Conservation (phyloP, 805 yeast genomes). For the Grigorovia transvaalensis region DNA sequence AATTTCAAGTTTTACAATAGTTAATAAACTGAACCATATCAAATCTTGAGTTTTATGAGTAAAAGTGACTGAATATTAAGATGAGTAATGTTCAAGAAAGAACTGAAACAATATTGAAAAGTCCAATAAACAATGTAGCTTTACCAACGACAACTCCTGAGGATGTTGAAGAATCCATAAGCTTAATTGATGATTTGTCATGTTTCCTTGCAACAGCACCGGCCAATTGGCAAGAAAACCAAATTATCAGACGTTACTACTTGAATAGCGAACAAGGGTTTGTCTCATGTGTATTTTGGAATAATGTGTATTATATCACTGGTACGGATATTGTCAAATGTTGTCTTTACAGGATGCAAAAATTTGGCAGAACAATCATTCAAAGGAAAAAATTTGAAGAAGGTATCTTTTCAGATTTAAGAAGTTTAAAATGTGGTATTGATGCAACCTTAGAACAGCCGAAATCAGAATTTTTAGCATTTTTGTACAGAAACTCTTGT, state of each 20-base stretch:
- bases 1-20: neutral
- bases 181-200: slow-evolving; percentile 66
- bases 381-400: slow-evolving; percentile 95
- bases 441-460: slow-evolving; percentile 87
- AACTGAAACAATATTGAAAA: slow-evolving; percentile 14
- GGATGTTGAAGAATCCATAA: slow-evolving; percentile 37
- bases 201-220: slow-evolving; percentile 90
- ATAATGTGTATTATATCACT: slow-evolving; percentile 77
- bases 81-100: slow-evolving; percentile 9
- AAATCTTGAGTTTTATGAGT: neutral
- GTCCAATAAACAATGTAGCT: neutral
- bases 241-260: slow-evolving; percentile 75
- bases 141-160: neutral
- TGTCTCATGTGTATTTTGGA: slow-evolving; percentile 87
- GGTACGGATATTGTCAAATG: slow-evolving; percentile 95
- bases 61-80: neutral
- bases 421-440: slow-evolving; percentile 74
- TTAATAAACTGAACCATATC: neutral
- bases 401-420: slow-evolving; percentile 84
- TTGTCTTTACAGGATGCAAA: slow-evolving; percentile 79
- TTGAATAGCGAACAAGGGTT: slow-evolving; percentile 84
- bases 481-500: slow-evolving; percentile 77
- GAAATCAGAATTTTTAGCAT: slow-evolving; percentile 71
- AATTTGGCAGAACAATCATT: slow-evolving; percentile 74
- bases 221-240: slow-evolving; percentile 84